These are phyloP conservation scores for Kurtzmaniella quercitrusa DNA, from an alignment of 1,139 yeast genomes.

Conservation along the genomic window DNA sequence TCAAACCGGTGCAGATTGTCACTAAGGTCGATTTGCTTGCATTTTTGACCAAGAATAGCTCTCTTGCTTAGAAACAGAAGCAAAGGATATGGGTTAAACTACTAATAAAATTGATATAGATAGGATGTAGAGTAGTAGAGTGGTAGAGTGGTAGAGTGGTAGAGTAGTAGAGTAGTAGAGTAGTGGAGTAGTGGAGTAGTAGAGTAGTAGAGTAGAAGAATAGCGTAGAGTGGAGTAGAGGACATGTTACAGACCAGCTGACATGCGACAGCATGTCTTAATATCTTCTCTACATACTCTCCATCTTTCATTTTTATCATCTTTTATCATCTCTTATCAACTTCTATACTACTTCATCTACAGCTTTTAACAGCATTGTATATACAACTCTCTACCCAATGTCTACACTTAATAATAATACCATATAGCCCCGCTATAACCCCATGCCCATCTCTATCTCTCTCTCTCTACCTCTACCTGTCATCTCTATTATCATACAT, in stretches of 20 bases:
- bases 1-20: slow-evolving; percentile 78
- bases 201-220: no score
- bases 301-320: not conserved
- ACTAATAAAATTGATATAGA: not conserved
- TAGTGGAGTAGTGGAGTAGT: no score
- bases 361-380: not conserved
- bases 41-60: slow-evolving; percentile 45
- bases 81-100: not conserved
- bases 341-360: no score
- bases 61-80: slow-evolving; percentile 9
- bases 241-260: no score
- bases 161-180: no score
- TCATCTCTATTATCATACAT: not conserved
- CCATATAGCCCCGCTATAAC: not conserved
- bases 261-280: no score
- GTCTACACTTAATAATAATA: not conserved
- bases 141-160: no score
- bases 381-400: not conserved
- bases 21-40: slow-evolving; percentile 83
- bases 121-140: not conserved
- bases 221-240: no score
- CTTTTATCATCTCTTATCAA: not conserved
- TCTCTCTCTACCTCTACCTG: not conserved
- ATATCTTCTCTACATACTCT: no score
- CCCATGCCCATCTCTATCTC: not conserved